Conservation (phyloP, 257 asterid genomes). For the Hygrophila difformis region DNA sequence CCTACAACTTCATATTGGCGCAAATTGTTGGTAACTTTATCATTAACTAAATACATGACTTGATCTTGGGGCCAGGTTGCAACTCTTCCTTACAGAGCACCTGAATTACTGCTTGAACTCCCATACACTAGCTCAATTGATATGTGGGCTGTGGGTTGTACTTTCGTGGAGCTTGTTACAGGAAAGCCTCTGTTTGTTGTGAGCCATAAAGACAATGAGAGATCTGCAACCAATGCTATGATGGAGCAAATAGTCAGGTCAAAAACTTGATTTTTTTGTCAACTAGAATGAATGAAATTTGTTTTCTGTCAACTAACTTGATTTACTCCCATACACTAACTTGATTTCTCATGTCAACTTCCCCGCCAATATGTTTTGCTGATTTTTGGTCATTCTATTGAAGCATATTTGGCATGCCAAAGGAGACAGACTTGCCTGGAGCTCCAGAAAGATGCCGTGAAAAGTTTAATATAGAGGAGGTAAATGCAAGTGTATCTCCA, state of each 20-base stretch:
- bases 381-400: slow-evolving; percentile 2
- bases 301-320: too few relatives aligned
- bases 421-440: too few relatives aligned
- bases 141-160: slow-evolving; percentile 13
- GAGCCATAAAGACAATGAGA: too few relatives aligned
- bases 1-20: too few relatives aligned
- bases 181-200: neutral
- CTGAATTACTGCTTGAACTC: slow-evolving; percentile 3
- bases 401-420: slow-evolving; percentile 1
- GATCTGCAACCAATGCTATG: neutral
- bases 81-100: slow-evolving; percentile 6
- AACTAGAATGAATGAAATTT: too few relatives aligned
- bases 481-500: too few relatives aligned
- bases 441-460: neutral
- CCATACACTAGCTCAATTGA: slow-evolving; percentile 7
- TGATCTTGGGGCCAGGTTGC: too few relatives aligned
- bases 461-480: neutral
- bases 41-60: too few relatives aligned
- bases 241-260: slow-evolving; percentile 9
- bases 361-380: slow-evolving; percentile 1
- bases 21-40: too few relatives aligned
- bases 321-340: too few relatives aligned
- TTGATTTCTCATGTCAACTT: too few relatives aligned
- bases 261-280: neutral
- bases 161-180: slow-evolving; percentile 4